Conservation (phyloP, 2,329 filamentous ascomycete genomes). For the Dactylonectria macrodidyma region DNA sequence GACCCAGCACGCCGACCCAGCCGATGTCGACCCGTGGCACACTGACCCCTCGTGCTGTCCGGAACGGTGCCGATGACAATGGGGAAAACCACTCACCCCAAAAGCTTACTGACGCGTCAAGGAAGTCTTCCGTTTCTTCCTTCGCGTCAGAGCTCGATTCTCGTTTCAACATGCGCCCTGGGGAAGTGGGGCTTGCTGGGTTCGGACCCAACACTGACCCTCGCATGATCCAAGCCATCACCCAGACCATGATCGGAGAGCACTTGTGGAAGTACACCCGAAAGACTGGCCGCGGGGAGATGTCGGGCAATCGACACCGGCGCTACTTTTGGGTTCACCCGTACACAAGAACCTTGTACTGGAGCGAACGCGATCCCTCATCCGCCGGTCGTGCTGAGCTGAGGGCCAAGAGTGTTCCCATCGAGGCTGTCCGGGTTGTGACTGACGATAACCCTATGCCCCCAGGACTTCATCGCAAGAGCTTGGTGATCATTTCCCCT, state of each 20-base stretch:
- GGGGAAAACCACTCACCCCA: slow-evolving; percentile 65
- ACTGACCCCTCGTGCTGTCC: slow-evolving; percentile 68
- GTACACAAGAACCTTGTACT: slow-evolving; percentile 96
- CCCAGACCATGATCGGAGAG: slow-evolving; percentile 99
- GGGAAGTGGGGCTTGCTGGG: slow-evolving; percentile 70
- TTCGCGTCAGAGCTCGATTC: slow-evolving; percentile 95
- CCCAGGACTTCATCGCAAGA: slow-evolving; percentile 94
- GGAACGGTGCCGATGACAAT: slow-evolving; percentile 63
- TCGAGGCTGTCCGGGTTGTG: slow-evolving; percentile 92
- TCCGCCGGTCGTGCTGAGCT: slow-evolving; percentile 83
- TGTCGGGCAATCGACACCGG: slow-evolving; percentile 91
- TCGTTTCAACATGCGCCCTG: slow-evolving; percentile 82
- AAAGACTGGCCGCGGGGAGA: slow-evolving; percentile 88
- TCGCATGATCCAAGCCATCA: slow-evolving; percentile 99
- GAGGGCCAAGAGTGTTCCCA: slow-evolving; percentile 88
- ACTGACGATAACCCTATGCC: slow-evolving; percentile 96
- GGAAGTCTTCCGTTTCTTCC: slow-evolving; percentile 90
- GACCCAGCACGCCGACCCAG: slow-evolving; percentile 75
- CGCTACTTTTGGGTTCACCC: slow-evolving; percentile 99
- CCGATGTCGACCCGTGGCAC: slow-evolving; percentile 67
- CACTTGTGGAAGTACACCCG: slow-evolving; percentile 99
- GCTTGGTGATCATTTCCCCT: slow-evolving; percentile 89
- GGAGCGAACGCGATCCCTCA: slow-evolving; percentile 92
- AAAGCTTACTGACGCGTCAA: slow-evolving; percentile 52
- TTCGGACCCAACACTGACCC: slow-evolving; percentile 86